These are phyloP conservation scores for Limonium bicolor DNA, from an alignment of 148 eudicot species.

Conservation along the genomic window DNA sequence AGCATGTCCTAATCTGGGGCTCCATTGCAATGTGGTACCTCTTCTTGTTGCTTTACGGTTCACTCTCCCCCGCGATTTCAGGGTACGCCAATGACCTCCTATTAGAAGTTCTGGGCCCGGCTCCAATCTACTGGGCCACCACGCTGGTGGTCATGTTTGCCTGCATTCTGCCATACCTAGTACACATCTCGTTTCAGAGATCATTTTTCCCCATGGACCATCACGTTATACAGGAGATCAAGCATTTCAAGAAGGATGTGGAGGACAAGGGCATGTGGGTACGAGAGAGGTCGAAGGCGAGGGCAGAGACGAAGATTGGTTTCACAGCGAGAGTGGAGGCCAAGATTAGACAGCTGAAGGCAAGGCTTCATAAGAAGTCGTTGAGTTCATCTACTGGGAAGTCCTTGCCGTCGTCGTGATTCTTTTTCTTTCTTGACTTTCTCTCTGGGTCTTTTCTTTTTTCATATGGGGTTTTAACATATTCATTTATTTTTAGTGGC, in stretches of 20 bases:
- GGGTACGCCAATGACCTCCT: conserved; percentile 37
- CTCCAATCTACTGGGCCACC: conserved; percentile 36
- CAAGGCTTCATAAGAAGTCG: conserved; percentile 43
- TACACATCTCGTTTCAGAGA: conserved; percentile 17
- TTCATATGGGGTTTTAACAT: not conserved
- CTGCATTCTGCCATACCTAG: conserved; percentile 24
- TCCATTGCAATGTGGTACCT: conserved; percentile 41
- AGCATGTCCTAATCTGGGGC: conserved; percentile 55
- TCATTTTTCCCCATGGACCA: conserved; percentile 23
- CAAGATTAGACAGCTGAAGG: conserved; percentile 53
- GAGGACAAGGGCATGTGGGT: conserved; percentile 16
- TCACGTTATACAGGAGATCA: conserved; percentile 19
- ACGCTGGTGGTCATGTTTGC: conserved; percentile 24
- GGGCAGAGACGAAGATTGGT: conserved; percentile 19
- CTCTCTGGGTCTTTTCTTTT: conserved; percentile 1
- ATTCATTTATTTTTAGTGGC: not conserved
- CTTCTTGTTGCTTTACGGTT: conserved; percentile 38
- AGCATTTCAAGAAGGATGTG: conserved; percentile 13
- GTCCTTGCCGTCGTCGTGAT: conserved; percentile 1
- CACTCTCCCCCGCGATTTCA: conserved; percentile 27
- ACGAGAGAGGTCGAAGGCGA: conserved; percentile 13
- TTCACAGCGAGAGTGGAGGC: conserved; percentile 20
- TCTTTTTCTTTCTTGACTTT: not conserved
- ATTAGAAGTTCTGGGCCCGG: conserved; percentile 39
- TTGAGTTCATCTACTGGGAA: conserved; percentile 18